Evolutionary conservation across 371 early-diverging fungal genomes (phyloP), one percentile per base, ranked within the genome.

Genomic region (Blyttiomyces sp.): DNA sequence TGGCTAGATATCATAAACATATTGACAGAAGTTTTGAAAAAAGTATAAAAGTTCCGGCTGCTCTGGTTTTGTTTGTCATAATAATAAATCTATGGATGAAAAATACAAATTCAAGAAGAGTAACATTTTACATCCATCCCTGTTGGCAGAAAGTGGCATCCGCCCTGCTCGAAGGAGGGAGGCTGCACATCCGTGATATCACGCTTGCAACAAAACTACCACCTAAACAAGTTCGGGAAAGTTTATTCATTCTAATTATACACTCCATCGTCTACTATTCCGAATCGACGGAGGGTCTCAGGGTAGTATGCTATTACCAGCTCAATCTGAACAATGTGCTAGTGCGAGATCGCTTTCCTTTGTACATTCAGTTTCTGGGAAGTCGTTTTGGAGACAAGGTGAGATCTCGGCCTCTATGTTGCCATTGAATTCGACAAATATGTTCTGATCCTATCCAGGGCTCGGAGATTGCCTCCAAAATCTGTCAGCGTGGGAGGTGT

Each of bases 381-480:
- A 85, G 85, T 31, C 75, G 79, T 48, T 86, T 82, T 68, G 92
- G 88, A 30, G 63, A 74, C 35, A 84, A 87, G 49, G 94, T 72
- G 19, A 23, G 70, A n/a, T 26, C 36, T 68, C 9, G 13, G 23
- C 42, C 7, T 43, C 27, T 31, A 43, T 43, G 28, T 44, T 48
- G 16, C 26, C 34, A 60, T 61, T 13, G 16, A 9, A 31, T 31
- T 17, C 19, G n/a, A 9, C 39, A 1, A 1, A 2, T 23, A 54
- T 27, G n/a, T 17, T 39, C 17, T 19, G 17, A 17, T 31, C 27
- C 27, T 23, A 2, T 13, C 1, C 27, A 54, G 34, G 34, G 54
- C 7, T 24, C 3, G 9, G 17, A 17, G 11, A 44, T 56, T 23
- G 5, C 45, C 16, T 23, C 56, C 19, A 46, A 44, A 27, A 27